A percentile compares a stretch with the other conserved stretches of the same genome.
Evolutionary conservation across 805 yeast species (phyloP).

Genomic region (Metschnikowia continentalis): DNA sequence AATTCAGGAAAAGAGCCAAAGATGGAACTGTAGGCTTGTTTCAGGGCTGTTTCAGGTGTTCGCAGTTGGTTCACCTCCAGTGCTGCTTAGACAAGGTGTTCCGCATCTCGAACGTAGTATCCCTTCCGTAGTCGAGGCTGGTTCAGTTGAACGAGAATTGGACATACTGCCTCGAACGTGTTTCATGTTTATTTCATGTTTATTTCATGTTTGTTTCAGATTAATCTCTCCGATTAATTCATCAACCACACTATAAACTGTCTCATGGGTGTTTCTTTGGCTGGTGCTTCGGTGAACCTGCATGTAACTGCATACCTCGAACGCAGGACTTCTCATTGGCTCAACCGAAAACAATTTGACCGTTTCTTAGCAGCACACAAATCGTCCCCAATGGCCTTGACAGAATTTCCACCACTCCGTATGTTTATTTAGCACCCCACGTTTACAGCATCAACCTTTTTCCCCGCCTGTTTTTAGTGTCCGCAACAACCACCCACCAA

Average conservation of each 20-base stretch:
- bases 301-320: conserved; percentile 4
- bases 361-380: background rate
- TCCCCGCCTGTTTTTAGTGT: background rate
- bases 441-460: background rate
- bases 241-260: background rate
- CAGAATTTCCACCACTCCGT: conserved; percentile 22
- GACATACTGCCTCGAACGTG: background rate
- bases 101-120: too few relatives aligned
- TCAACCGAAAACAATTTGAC: conserved; percentile 6
- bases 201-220: background rate
- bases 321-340: conserved; percentile 20
- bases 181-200: background rate
- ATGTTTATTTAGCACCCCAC: conserved; percentile 5
- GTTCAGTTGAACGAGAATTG: too few relatives aligned
- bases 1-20: too few relatives aligned
- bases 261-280: background rate
- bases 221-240: too few relatives aligned
- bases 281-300: background rate
- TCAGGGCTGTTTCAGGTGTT: background rate
- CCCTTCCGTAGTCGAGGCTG: too few relatives aligned
- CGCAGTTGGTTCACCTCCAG: background rate
- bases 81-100: too few relatives aligned
- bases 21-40: background rate
- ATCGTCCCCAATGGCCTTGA: conserved; percentile 15
- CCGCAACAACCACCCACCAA: background rate